These are phyloP conservation scores for Anastatica hierochuntica DNA, from an alignment of 345 rosid species.

Conservation along the genomic window DNA sequence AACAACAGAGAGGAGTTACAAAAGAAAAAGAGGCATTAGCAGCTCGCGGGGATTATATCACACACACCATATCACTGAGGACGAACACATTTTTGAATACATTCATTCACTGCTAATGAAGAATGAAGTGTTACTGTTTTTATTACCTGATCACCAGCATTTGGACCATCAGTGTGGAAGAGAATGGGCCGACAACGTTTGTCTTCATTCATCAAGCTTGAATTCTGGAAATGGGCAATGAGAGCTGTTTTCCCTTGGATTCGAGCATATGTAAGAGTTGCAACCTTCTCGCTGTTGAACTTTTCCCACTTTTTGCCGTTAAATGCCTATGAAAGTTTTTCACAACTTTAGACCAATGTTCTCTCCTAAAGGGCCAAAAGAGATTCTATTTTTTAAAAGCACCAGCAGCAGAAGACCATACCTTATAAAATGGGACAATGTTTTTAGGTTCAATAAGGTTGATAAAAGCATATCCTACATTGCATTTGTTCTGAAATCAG, in stretches of 20 bases:
- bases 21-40: neutral
- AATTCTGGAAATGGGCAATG: conserved; percentile 86
- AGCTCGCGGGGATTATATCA: no score
- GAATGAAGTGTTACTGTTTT: conserved; percentile 10
- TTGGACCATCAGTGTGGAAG: conserved; percentile 80
- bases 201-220: conserved; percentile 92
- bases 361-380: neutral
- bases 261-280: conserved; percentile 77
- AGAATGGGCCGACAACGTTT: conserved; percentile 87
- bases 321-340: conserved; percentile 48
- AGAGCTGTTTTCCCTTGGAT: conserved; percentile 86
- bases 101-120: no score
- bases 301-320: conserved; percentile 91
- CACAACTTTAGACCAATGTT: neutral
- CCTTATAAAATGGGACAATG: conserved; percentile 69
- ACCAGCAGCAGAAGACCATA: conserved; percentile 14
- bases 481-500: conserved; percentile 69
- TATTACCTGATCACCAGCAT: conserved; percentile 83
- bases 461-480: conserved; percentile 89
- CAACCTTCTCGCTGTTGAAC: conserved; percentile 86
- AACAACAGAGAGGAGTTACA: neutral
- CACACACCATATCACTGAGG: no score
- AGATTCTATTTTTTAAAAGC: neutral
- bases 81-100: no score
- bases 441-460: conserved; percentile 71